Evolutionary conservation across 257 asterid species (phyloP), one percentile per base, ranked within the genome.

Genomic region (Vinca minor): DNA sequence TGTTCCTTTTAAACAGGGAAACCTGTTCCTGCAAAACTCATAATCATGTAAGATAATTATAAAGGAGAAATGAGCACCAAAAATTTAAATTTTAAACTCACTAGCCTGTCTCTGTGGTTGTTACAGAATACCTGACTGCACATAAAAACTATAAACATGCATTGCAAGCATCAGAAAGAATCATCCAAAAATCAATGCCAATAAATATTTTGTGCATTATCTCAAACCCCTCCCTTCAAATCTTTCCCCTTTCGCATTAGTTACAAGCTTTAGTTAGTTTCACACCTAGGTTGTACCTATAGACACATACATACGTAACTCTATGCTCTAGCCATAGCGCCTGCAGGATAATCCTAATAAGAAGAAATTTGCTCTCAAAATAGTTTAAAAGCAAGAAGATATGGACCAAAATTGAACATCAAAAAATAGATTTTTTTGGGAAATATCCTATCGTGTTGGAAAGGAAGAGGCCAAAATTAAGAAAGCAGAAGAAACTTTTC

Each of bases 11-110:
- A 79, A 71, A 84, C 96, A 85, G 86, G 90, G 82, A 73, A 75
- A 74, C 95, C 96, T 87, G 97, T 79, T 84, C 93, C 97, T 91
- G 97, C 97, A 90, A 85, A 84, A 87, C 95, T 90, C 63, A 59
- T 72, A 49, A 73, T 64, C 56, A 17, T 71, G 83, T 87, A 79
- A 90, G 23, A 35, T 61, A 23, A 72, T 29, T 57, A 46, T 59
- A 17, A 15, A 23, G 55, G 2, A 15, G n/a, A 45, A 20, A 18
- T 4, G 20, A 35, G 64, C 42, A 45, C 17, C n/a, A 10, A 41
- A 72, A 67, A 63, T 65, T 53, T 53, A 62, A 59, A 59, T 1
- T 59, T 21, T 53, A 73, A 77, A 68, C 84, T 82, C 85, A 87
- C 96, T 67, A 80, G 85, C 79, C 81, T 62, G 72, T 76, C 35